These are phyloP conservation scores for Chlorokybus atmophyticus DNA, from an alignment of 139 green algal species.

Conservation along the genomic window DNA sequence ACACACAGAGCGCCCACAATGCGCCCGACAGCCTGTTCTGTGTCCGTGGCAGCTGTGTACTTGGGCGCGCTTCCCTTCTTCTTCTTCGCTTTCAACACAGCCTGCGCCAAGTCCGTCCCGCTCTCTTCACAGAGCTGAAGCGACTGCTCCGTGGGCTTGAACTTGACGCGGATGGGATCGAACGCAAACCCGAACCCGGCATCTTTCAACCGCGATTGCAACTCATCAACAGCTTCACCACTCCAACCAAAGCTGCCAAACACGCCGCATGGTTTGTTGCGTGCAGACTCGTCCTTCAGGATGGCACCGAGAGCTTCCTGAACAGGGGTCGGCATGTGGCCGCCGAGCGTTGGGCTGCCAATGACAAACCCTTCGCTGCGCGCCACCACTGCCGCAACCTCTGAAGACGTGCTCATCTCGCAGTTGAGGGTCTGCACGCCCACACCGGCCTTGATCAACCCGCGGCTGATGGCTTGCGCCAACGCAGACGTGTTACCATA, in stretches of 20 bases:
- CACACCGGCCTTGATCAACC: conserved; percentile 71
- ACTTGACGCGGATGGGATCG: conserved; percentile 82
- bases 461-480: conserved; percentile 71
- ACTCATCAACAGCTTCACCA: conserved; percentile 65
- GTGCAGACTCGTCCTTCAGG: conserved; percentile 43
- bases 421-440: conserved; percentile 83
- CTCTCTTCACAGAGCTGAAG: conserved; percentile 72
- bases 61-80: conserved; percentile 20
- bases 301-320: conserved; percentile 65
- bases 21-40: conserved; percentile 65
- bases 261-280: conserved; percentile 67
- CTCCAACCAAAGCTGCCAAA: conserved; percentile 95
- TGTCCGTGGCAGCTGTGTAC: background rate
- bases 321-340: conserved; percentile 91
- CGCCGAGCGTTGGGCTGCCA: conserved; percentile 81
- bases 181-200: conserved; percentile 80
- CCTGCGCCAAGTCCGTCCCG: conserved; percentile 69
- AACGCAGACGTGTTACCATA: conserved; percentile 91
- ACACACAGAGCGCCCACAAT: conserved; percentile 83
- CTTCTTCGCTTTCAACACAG: conserved; percentile 36
- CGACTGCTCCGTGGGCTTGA: conserved; percentile 57
- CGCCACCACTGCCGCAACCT: conserved; percentile 50
- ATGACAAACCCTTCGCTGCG: conserved; percentile 66
- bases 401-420: conserved; percentile 41
- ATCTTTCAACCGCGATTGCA: conserved; percentile 49